Base-by-base conservation (phyloP, 306 rosid species). In the Geum urbanum region DNA sequence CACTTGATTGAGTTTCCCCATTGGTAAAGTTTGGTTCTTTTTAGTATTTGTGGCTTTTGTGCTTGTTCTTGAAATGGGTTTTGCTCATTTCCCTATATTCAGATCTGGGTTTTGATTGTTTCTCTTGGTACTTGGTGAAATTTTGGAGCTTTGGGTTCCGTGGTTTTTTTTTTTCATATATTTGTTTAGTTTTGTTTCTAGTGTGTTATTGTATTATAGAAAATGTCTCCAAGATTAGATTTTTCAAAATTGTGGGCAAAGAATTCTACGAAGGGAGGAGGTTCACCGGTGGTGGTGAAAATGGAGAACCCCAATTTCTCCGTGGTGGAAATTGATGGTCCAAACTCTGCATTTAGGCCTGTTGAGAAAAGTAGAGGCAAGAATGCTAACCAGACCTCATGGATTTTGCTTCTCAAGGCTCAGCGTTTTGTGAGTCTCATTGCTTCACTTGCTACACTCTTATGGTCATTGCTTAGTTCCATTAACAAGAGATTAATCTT, bases 391-490 rank as follows among this genome's bases (percentile, higher is more conserved):
- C 98, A 94, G 79, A 92, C 86, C 44, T 90, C 90, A 1, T 90
- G 97, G 98, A 88, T 92, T n/a, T 74, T 92, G 81, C 91, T 92
- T 81, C 92, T 90, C 20, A 90, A 80, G 77, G 98, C 92, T 77
- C 92, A 87, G 63, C 91, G 86, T 14, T 89, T 85, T 35, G 85
- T 88, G 77, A 87, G 98, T 50, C 84, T 89, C 82, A 75, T 92
- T 44, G 57, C 91, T 22, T 90, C 94, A 95, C 60, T 90, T 1
- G 85, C 80, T 51, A 74, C 88, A 0, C 77, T 88, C 41, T 57
- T 92, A 60, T 90, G 96, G 96, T 57, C 87, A 2, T 77, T 92
- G 78, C 85, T 88, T 0, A 91, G 97, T 44, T 75, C 86, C 46
- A 80, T 90, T 66, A 92, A 86, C 82, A 88, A 86, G 80, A 82